These are phyloP conservation scores for Apiospora kogelbergensis DNA, from an alignment of 2,329 filamentous ascomycete species.

Conservation along the genomic window DNA sequence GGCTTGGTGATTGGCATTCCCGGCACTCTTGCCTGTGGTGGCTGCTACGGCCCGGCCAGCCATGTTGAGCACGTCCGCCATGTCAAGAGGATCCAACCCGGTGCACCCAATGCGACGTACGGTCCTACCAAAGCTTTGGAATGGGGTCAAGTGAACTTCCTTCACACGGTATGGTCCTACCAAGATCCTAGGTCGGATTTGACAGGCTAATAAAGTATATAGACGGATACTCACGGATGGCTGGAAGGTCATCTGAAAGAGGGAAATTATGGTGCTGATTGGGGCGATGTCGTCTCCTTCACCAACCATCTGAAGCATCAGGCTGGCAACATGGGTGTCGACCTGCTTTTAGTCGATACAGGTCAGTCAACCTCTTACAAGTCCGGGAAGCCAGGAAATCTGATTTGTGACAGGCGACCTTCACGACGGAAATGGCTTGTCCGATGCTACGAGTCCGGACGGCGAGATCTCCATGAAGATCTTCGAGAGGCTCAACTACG, in stretches of 20 bases:
- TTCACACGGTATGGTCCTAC: constrained; percentile 72
- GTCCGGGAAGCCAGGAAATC: constrained; percentile 59
- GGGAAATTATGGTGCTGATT: constrained; percentile 90
- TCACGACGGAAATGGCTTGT: constrained; percentile 91
- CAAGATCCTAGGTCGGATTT: constrained; percentile 23
- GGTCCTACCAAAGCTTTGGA: constrained; percentile 47
- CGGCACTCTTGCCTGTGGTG: constrained; percentile 36
- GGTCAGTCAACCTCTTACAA: neutral
- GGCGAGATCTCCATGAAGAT: constrained; percentile 59
- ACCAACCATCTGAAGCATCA: constrained; percentile 75
- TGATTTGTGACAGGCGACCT: constrained; percentile 67
- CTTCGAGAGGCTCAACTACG: constrained; percentile 42
- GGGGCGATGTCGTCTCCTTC: constrained; percentile 97
- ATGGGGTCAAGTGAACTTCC: constrained; percentile 92
- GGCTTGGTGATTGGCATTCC: constrained; percentile 20
- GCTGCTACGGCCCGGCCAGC: constrained; percentile 42
- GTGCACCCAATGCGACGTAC: constrained; percentile 40
- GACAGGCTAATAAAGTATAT: neutral
- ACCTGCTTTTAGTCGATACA: constrained; percentile 86
- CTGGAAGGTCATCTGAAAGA: constrained; percentile 90
- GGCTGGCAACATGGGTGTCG: constrained; percentile 75
- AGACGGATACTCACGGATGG: constrained; percentile 93
- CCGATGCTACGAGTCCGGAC: constrained; percentile 85
- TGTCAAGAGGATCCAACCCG: constrained; percentile 50
- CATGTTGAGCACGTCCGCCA: constrained; percentile 45